A percentile compares a stretch with the other conserved stretches of the same genome.
Evolutionary conservation across 164 flowering plant species (phyloP).

Genomic region (Amborella trichopoda): DNA sequence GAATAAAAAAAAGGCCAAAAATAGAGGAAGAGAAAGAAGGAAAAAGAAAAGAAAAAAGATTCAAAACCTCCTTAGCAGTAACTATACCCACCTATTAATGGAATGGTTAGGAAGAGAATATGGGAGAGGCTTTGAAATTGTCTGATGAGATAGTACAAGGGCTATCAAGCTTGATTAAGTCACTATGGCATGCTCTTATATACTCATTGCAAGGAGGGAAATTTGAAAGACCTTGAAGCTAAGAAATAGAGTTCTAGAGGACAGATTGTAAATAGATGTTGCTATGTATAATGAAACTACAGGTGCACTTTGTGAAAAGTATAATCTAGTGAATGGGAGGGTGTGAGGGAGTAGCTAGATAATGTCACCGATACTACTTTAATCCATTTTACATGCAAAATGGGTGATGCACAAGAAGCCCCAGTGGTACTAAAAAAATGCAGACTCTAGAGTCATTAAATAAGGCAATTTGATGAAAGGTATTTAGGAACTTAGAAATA

Average conservation of each 20-base stretch:
- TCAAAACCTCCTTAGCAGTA: no score
- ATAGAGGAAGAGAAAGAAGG: no score
- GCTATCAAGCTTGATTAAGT: slow-evolving; percentile 43
- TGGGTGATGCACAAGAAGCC: slow-evolving; percentile 21
- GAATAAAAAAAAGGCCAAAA: no score
- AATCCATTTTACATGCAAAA: slow-evolving; percentile 12
- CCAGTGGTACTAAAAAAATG: slow-evolving; percentile 9
- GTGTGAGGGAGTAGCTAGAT: slow-evolving; percentile 21
- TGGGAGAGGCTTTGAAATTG: slow-evolving; percentile 28
- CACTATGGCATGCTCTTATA: slow-evolving; percentile 24
- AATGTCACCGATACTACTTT: slow-evolving; percentile 20
- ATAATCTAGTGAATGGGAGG: slow-evolving; percentile 23
- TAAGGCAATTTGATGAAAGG: no score
- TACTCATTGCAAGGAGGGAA: slow-evolving; percentile 27
- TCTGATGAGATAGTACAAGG: slow-evolving; percentile 46
- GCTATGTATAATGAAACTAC: slow-evolving; percentile 17
- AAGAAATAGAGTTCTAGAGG: slow-evolving; percentile 27
- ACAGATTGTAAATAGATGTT: slow-evolving; percentile 17
- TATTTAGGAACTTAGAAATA: no score
- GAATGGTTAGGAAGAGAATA: slow-evolving; percentile 21
- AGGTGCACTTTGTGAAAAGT: slow-evolving; percentile 19
- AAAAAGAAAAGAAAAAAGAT: no score
- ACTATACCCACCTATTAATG: slow-evolving; percentile 63
- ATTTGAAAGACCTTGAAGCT: slow-evolving; percentile 25
- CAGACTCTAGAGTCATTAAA: no score